These are phyloP conservation scores for Tubosaeta brunneosetosa DNA, from an alignment of 768 basidiomycete species.

Conservation along the genomic window DNA sequence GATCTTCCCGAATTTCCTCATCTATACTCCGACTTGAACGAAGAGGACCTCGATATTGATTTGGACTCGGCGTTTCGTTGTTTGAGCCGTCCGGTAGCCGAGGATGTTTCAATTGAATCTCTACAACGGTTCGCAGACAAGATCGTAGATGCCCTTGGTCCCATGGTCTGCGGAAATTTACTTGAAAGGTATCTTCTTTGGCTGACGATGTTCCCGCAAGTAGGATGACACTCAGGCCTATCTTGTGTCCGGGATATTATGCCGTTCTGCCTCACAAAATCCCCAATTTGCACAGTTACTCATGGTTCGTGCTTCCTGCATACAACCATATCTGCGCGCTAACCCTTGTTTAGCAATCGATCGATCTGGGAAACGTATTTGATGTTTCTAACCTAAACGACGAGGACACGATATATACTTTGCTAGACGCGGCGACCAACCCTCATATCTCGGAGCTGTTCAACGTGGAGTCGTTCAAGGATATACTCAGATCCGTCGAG, in stretches of 20 bases:
- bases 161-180: constrained; percentile 43
- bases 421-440: constrained; percentile 65
- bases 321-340: neutral
- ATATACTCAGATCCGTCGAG: constrained; percentile 19
- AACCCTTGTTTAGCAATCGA: constrained; percentile 42
- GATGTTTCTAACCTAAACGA: constrained; percentile 47
- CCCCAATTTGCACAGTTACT: constrained; percentile 40
- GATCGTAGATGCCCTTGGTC: constrained; percentile 50
- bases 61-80: constrained; percentile 53
- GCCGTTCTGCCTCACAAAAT: constrained; percentile 61
- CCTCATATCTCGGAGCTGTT: constrained; percentile 57
- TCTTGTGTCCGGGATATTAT: constrained; percentile 57
- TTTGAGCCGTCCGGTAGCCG: constrained; percentile 54
- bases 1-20: constrained; percentile 70
- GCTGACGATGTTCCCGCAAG: constrained; percentile 5
- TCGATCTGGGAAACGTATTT: constrained; percentile 54
- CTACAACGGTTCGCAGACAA: constrained; percentile 53
- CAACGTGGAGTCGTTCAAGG: constrained; percentile 32
- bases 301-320: constrained; percentile 35
- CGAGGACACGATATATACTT: constrained; percentile 47
- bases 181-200: neutral
- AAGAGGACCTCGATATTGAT: constrained; percentile 48
- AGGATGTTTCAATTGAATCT: constrained; percentile 47
- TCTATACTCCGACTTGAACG: constrained; percentile 57
- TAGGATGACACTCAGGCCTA: constrained; percentile 56